A percentile compares a stretch with the other conserved stretches of the same genome.
These are phyloP conservation scores for Fusarium sp. DNA, from an alignment of 2,329 filamentous ascomycete genomes.

Conservation along the genomic window DNA sequence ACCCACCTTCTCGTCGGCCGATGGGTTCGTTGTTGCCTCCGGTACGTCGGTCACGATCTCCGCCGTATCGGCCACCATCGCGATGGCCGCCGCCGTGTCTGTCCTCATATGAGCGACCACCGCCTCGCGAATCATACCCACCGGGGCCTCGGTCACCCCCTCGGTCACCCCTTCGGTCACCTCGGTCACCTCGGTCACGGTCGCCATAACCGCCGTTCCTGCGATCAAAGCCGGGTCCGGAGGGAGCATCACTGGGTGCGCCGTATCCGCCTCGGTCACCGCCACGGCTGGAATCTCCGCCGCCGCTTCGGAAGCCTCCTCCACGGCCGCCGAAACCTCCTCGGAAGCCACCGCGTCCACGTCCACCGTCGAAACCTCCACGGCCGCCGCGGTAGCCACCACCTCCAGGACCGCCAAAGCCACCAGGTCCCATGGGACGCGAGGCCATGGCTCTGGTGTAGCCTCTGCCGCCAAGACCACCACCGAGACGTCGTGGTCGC, in stretches of 20 bases:
- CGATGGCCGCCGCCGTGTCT: slow-evolving; percentile 64
- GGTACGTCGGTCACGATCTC: slow-evolving; percentile 64
- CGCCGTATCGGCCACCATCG: slow-evolving; percentile 51
- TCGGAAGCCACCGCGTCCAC: slow-evolving; percentile 58
- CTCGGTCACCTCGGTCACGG: slow-evolving; percentile 52
- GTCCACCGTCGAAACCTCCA: slow-evolving; percentile 60
- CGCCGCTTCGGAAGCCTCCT: slow-evolving; percentile 64
- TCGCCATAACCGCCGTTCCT: slow-evolving; percentile 59
- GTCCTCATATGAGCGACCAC: slow-evolving; percentile 71
- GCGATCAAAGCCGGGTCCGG: slow-evolving; percentile 66
- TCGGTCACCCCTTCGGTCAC: slow-evolving; percentile 57
- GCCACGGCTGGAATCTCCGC: slow-evolving; percentile 55
- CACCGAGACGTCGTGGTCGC: slow-evolving; percentile 91
- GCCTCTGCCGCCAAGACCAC: slow-evolving; percentile 89
- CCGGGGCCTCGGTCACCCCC: slow-evolving; percentile 64
- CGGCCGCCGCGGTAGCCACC: slow-evolving; percentile 63
- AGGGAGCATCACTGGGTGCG: slow-evolving; percentile 69
- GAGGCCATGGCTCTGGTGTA: slow-evolving; percentile 86
- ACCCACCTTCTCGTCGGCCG: slow-evolving; percentile 72
- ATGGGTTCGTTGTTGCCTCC: slow-evolving; percentile 89
- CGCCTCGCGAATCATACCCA: slow-evolving; percentile 66
- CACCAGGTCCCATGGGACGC: slow-evolving; percentile 74
- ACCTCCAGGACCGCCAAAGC: slow-evolving; percentile 65
- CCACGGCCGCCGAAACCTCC: slow-evolving; percentile 67
- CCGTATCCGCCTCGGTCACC: slow-evolving; percentile 62